Conservation (phyloP, 768 basidiomycete genomes). For the Neoboletus subvelutipes region DNA sequence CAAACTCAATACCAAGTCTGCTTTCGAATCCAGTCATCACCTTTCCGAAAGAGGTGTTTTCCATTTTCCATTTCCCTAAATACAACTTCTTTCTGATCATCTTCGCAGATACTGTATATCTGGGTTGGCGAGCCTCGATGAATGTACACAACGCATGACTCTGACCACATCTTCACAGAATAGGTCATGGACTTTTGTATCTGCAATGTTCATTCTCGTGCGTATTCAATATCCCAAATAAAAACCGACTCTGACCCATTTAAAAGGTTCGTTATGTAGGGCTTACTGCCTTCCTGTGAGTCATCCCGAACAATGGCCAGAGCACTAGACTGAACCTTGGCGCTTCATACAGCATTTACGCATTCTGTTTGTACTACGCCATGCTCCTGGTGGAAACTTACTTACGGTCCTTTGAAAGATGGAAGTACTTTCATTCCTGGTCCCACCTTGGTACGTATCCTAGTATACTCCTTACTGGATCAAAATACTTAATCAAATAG, state of each 20-base stretch:
- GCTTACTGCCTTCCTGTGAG: conserved; percentile 9
- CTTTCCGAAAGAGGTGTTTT: conserved; percentile 15
- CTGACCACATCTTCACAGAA: conserved; percentile 10
- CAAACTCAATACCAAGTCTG: not conserved
- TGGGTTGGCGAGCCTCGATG: conserved; percentile 16
- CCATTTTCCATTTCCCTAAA: not conserved
- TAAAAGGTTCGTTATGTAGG: conserved; percentile 22
- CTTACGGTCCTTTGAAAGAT: conserved; percentile 10
- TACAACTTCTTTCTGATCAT: no score
- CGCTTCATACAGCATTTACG: not conserved
- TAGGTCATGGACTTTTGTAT: conserved; percentile 16
- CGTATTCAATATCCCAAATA: not conserved
- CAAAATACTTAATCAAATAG: conserved; percentile 2
- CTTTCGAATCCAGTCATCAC: conserved; percentile 11
- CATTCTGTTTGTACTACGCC: conserved; percentile 6
- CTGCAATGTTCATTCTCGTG: conserved; percentile 16
- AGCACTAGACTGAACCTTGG: not conserved
- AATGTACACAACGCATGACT: no score
- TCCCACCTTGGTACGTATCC: conserved; percentile 6
- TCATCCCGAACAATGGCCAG: not conserved
- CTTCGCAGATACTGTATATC: not conserved
- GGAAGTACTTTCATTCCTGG: conserved; percentile 21
- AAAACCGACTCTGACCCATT: not conserved
- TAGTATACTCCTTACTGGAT: not conserved
- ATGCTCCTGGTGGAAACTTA: not conserved